Evolutionary conservation across 208 protist genomes (phyloP).

Genomic region (Acanthamoeba lenticulata): DNA sequence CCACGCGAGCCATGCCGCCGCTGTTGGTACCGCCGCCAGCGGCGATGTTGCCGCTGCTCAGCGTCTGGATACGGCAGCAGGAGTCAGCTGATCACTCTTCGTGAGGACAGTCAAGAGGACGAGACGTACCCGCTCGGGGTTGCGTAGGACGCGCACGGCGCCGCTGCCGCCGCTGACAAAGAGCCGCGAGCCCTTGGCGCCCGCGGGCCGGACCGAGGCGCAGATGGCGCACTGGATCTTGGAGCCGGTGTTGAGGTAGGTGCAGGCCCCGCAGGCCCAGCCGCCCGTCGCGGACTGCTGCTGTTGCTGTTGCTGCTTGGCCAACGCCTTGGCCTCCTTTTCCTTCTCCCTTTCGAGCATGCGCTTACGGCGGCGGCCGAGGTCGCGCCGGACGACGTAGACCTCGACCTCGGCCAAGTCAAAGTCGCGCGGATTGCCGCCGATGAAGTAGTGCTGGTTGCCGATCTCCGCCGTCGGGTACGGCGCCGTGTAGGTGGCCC

Average conservation of each 20-base stretch:
- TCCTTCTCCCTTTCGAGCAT: neutral
- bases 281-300: neutral
- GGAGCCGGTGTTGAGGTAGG: neutral
- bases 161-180: neutral
- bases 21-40: neutral
- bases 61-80: neutral
- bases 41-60: neutral
- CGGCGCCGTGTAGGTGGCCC: neutral
- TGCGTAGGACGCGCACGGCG: neutral
- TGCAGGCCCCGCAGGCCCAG: neutral
- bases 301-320: neutral
- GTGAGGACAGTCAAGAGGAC: neutral
- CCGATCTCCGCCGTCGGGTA: neutral
- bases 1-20: neutral
- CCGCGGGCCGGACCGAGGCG: neutral
- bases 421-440: neutral
- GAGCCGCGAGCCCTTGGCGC: neutral
- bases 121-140: neutral
- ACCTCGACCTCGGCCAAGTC: neutral
- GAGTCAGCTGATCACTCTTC: neutral
- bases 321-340: neutral
- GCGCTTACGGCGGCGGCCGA: neutral
- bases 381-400: neutral
- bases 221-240: neutral
- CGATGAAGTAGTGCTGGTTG: constrained; percentile 14